Base-by-base conservation (phyloP, 2,329 filamentous ascomycete species). In the Onygena corvina region DNA sequence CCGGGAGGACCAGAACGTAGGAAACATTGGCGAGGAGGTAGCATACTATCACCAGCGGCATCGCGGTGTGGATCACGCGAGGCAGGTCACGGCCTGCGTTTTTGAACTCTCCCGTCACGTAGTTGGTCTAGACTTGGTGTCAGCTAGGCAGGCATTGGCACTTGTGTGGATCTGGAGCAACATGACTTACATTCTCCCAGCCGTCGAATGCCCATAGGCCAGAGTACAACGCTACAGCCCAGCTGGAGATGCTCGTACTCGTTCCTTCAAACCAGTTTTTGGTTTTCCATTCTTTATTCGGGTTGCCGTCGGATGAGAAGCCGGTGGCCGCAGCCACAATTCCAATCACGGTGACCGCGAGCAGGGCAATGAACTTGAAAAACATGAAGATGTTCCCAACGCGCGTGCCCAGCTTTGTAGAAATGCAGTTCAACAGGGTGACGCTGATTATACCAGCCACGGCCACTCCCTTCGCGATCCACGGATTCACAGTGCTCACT, bases 141-240 rank as follows among this genome's bases (percentile, higher is more conserved):
- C 16, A 42, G 38, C 21, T 27, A 3, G 16, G n/a, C n/a, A n/a
- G n/a, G n/a, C n/a, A n/a, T n/a, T n/a, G n/a, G n/a, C n/a, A n/a
- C n/a, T n/a, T n/a, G n/a, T n/a, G n/a, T n/a, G n/a, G n/a, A n/a
- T n/a, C n/a, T n/a, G 21, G 55, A 50, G n/a, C 21, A 31, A 31
- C 29, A 31, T 3, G 29, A 73, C 83, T 71, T 70, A 92, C 87
- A 65, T 98, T 98, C 64, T 98, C 92, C 92, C 92, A 98, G 25
- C 92, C 92, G 63, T 98, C 92, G 67, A 92, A 98, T 0, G 92
- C 92, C 92, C 92, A 98, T 3, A 98, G 75, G 6, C 92, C 92
- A 12, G 88, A 90, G 64, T 98, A 98, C 42, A 98, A 69, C 0
- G 92, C 92, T 42, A 98, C 84, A 2, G 92, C 92, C 85, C 89